phyloP scores from a whole-genome alignment of 768 basidiomycete species.

The Russula earlei region DNA sequence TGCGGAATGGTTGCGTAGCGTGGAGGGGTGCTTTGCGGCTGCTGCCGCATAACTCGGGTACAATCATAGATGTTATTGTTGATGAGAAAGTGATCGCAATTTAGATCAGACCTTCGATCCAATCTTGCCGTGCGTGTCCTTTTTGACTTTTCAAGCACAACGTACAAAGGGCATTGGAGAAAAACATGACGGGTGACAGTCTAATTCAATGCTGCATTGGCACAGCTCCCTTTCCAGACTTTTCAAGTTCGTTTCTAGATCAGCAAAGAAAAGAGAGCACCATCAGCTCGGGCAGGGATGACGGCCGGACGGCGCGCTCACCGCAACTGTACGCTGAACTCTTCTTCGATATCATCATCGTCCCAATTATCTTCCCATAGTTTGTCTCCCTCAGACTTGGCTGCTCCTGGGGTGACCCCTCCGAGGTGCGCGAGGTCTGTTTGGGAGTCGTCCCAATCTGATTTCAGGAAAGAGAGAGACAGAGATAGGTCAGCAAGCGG shows the following conservation, averaged over 20 bases:
- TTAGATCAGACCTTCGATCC: not conserved
- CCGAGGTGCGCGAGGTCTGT: slow-evolving; percentile 75
- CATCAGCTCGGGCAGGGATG: not conserved
- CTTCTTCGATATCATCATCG: slow-evolving; percentile 97
- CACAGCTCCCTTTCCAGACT: slow-evolving; percentile 40
- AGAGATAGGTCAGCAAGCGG: too few relatives aligned
- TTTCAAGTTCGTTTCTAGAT: slow-evolving; percentile 56
- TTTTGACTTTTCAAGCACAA: too few relatives aligned
- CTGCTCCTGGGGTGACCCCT: slow-evolving; percentile 62
- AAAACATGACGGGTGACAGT: not conserved
- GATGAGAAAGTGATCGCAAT: not conserved
- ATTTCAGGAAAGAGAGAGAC: not conserved
- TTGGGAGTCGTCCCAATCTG: slow-evolving; percentile 83
- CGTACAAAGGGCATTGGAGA: not conserved
- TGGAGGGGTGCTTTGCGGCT: not conserved
- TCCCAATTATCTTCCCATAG: slow-evolving; percentile 99
- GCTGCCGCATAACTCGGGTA: not conserved
- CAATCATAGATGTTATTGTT: not conserved
- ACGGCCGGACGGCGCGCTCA: slow-evolving; percentile 33
- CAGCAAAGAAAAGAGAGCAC: not conserved
- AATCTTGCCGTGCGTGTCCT: not conserved
- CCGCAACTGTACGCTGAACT: slow-evolving; percentile 94
- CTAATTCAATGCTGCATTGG: slow-evolving; percentile 18
- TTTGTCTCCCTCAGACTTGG: slow-evolving; percentile 76
- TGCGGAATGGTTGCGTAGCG: not conserved